phyloP scores from a whole-genome alignment of 306 rosid genomes.

The Arachis stenosperma region DNA sequence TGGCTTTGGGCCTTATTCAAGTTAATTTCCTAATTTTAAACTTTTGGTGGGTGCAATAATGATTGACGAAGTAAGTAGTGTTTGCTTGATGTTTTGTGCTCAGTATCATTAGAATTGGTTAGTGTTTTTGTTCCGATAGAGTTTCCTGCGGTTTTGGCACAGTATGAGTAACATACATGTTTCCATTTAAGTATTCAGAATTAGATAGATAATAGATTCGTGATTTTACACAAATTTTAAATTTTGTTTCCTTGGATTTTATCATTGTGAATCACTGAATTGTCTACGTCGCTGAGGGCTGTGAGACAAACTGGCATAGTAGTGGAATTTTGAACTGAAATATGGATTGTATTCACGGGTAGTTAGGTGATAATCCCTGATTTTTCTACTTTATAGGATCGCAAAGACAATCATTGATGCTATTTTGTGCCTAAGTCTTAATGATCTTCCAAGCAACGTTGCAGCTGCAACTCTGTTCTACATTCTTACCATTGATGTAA shows the following conservation, averaged over 20 bases:
- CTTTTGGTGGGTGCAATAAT: constrained; percentile 11
- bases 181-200: constrained; percentile 9
- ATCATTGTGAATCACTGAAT: background rate
- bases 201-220: background rate
- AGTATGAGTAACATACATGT: background rate
- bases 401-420: constrained; percentile 84
- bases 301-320: background rate
- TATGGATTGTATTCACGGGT: constrained; percentile 7
- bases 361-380: constrained; percentile 33
- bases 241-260: background rate
- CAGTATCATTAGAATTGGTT: constrained; percentile 8
- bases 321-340: constrained; percentile 22
- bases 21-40: constrained; percentile 27
- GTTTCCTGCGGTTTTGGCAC: background rate
- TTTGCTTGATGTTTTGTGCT: constrained; percentile 1
- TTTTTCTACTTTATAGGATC: constrained; percentile 65
- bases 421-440: constrained; percentile 70
- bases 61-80: background rate
- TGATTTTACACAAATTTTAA: background rate
- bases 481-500: constrained; percentile 89
- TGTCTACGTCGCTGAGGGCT: background rate
- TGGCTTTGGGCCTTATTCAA: constrained; percentile 17
- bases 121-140: constrained; percentile 10
- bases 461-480: constrained; percentile 88
- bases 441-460: constrained; percentile 86